A percentile compares a stretch with the other conserved stretches of the same genome.
These are phyloP conservation scores for Neurospora intermedia DNA, from an alignment of 495 filamentous ascomycete genomes.

Conservation along the genomic window DNA sequence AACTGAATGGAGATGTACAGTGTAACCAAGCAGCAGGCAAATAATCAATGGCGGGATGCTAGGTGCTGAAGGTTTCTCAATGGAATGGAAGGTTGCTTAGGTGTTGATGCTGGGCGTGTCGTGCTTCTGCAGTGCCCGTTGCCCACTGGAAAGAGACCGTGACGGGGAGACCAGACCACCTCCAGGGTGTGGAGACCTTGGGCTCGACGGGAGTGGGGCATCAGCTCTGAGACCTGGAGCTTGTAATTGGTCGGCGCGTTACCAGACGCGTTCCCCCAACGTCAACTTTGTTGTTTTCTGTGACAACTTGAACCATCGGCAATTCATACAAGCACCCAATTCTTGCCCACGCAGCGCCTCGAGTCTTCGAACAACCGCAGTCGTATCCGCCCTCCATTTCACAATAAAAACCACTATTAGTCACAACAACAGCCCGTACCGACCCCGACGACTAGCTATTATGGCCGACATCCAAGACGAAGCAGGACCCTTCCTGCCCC, in stretches of 20 bases:
- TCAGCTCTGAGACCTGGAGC: background rate
- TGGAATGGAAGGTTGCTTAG: too few relatives aligned
- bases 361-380: background rate
- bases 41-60: too few relatives aligned
- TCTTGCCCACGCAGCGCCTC: background rate
- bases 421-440: background rate
- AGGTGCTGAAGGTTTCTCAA: too few relatives aligned
- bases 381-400: too few relatives aligned
- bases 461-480: slow-evolving; percentile 45
- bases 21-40: too few relatives aligned
- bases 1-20: too few relatives aligned
- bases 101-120: background rate
- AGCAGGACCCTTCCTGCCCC: slow-evolving; percentile 59
- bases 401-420: background rate
- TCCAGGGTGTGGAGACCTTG: background rate
- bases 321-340: background rate
- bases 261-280: slow-evolving; percentile 2
- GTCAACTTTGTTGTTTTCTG: background rate
- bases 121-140: background rate
- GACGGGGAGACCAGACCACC: background rate
- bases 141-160: background rate
- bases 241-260: slow-evolving; percentile 7
- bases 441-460: background rate
- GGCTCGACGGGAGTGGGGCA: background rate
- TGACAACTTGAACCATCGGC: background rate